phyloP scores from a whole-genome alignment of 208 protist genomes.

The Spironucleus salmonicida region DNA sequence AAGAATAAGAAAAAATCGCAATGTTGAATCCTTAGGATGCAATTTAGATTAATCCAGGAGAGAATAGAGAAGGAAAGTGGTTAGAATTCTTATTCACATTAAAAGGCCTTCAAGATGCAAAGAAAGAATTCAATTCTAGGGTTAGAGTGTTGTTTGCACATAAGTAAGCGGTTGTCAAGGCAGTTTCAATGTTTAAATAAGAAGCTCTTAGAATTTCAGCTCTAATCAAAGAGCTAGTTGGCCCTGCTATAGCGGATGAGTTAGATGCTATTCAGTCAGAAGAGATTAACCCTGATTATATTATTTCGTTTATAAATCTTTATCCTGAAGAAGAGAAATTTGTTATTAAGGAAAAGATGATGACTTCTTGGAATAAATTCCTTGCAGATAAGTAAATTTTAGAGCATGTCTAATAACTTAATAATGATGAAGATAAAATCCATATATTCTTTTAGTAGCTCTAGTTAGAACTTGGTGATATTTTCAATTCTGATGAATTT shows the following conservation, averaged over 20 bases:
- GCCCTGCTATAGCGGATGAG: neutral
- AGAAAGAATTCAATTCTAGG: neutral
- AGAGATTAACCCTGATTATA: neutral
- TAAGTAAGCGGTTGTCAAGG: slow-evolving; percentile 6
- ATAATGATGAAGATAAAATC: too few species aligned
- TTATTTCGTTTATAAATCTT: neutral
- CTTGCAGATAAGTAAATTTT: too few species aligned
- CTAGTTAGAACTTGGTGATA: too few species aligned
- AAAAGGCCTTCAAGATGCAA: neutral
- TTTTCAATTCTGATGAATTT: too few species aligned
- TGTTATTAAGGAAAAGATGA: too few species aligned
- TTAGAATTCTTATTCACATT: neutral
- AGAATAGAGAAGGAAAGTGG: slow-evolving; percentile 20
- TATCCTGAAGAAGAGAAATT: slow-evolving; percentile 9
- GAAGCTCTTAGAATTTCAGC: slow-evolving; percentile 2
- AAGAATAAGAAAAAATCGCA: neutral
- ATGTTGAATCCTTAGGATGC: neutral
- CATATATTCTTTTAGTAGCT: too few species aligned
- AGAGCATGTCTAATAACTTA: too few species aligned
- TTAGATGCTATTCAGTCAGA: neutral
- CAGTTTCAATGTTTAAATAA: neutral
- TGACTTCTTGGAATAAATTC: too few species aligned
- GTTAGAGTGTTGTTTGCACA: neutral
- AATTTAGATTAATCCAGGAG: neutral
- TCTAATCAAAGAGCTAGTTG: neutral